A percentile compares a stretch with the other conserved stretches of the same genome.
phyloP scores from a whole-genome alignment of 805 yeast genomes.

The Nakazawaea wyomingensis region DNA sequence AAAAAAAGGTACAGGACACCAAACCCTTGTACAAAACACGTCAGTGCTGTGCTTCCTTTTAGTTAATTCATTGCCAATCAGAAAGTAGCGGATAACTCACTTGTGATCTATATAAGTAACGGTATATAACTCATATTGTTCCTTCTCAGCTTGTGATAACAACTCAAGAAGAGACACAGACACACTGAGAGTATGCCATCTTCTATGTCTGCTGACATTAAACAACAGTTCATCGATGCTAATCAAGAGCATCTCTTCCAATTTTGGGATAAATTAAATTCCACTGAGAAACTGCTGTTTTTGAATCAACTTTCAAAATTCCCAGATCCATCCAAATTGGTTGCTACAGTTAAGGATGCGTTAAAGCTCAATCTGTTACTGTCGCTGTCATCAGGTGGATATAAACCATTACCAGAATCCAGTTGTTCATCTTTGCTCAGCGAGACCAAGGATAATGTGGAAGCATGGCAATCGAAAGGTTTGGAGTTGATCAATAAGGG shows the following conservation, averaged over 20 bases:
- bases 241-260: conserved; percentile 50
- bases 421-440: conserved; percentile 39
- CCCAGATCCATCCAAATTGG: conserved; percentile 35
- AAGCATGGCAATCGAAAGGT: conserved; percentile 42
- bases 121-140: too few species aligned
- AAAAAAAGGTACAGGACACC: too few species aligned
- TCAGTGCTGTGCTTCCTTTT: too few species aligned
- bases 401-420: conserved; percentile 54
- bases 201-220: conserved; percentile 14
- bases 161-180: neutral
- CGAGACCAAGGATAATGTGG: conserved; percentile 24
- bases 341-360: conserved; percentile 41
- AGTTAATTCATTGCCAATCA: too few species aligned
- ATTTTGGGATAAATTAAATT: conserved; percentile 36
- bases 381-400: conserved; percentile 19
- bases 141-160: too few species aligned
- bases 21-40: too few species aligned
- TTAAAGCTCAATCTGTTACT: conserved; percentile 28
- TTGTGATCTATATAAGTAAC: too few species aligned
- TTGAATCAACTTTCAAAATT: conserved; percentile 36
- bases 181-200: conserved; percentile 1
- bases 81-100: too few species aligned
- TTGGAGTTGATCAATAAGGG: conserved; percentile 59
- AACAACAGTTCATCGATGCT: conserved; percentile 34
- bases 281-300: conserved; percentile 30